Base-by-base conservation (phyloP, 2,329 filamentous ascomycete species). In the Orbilia quercus region DNA sequence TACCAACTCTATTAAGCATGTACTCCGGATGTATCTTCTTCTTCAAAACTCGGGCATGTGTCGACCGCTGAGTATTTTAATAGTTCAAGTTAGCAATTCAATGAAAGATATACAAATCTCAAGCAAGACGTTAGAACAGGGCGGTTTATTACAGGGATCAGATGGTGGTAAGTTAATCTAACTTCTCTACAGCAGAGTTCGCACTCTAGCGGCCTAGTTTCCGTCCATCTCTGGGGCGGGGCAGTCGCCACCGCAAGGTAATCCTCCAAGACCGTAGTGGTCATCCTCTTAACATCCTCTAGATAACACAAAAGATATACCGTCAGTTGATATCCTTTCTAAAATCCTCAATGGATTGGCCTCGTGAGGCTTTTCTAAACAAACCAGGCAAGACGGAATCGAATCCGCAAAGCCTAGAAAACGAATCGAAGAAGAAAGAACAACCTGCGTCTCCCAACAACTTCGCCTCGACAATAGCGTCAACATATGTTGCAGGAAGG, bases 21-120 rank as follows among this genome's bases (percentile, higher is more conserved):
- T 91, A 90, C 75, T 88, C 86, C 2, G 85, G 85, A 82, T 93
- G 90, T 91, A 91, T 96, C 0, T 89, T 90, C 44, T 91, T 84
- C 82, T 90, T 91, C 40, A 91, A 79, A 2, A 86, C 91, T 79
- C 92, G 91, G 6, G 85, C 88, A 80, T 96, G 91, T 70, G 91
- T 88, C 45, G 86, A 85, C 42, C 87, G 85, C 76, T 77, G 28
- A 31, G n/a, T 34, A 45, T 50, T 36, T 14, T 14, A 31, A 28
- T 7, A 4, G 4, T 12, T 7, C 6, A 14, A 18, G 55, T 55
- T 12, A 50, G 28, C 23, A 31, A 34, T 23, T 18, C 20, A 11
- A 36, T 14, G n/a, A 2, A 45, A 51, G n/a, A 59, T 50, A 11
- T n/a, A 12, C 0, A 20, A 42, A 42, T 42, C 16, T 20, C 4